phyloP scores from a whole-genome alignment of 23 red algal genomes.

The Gracilaria vermiculophylla region DNA sequence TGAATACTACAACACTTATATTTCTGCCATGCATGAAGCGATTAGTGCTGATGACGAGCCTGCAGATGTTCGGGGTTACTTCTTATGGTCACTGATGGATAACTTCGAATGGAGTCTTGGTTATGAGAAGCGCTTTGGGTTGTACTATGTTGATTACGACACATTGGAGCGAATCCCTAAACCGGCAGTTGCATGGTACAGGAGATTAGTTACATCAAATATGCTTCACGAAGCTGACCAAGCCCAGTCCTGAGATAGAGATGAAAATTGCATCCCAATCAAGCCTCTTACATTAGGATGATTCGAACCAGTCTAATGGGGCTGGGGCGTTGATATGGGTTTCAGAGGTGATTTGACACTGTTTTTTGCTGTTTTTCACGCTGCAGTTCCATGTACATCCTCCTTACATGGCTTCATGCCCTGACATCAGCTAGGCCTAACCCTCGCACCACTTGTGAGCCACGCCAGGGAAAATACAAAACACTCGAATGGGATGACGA shows the following conservation, averaged over 20 bases:
- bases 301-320: no score
- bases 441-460: no score
- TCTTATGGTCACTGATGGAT: constrained; percentile 62
- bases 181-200: constrained; percentile 59
- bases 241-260: background rate
- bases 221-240: background rate
- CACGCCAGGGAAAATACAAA: no score
- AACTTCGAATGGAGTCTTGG: constrained; percentile 75
- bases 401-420: no score
- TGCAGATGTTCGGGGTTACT: constrained; percentile 64
- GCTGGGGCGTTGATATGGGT: no score
- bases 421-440: no score
- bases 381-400: no score
- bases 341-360: no score
- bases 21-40: constrained; percentile 50
- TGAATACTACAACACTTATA: constrained; percentile 26
- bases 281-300: no score
- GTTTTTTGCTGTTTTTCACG: no score
- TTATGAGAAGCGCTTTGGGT: constrained; percentile 59
- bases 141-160: constrained; percentile 66
- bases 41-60: constrained; percentile 2
- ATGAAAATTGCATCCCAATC: no score
- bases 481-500: no score
- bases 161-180: constrained; percentile 47
- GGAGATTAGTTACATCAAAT: background rate